Conservation (phyloP, 768 basidiomycete genomes). For the Neoboletus subvelutipes region DNA sequence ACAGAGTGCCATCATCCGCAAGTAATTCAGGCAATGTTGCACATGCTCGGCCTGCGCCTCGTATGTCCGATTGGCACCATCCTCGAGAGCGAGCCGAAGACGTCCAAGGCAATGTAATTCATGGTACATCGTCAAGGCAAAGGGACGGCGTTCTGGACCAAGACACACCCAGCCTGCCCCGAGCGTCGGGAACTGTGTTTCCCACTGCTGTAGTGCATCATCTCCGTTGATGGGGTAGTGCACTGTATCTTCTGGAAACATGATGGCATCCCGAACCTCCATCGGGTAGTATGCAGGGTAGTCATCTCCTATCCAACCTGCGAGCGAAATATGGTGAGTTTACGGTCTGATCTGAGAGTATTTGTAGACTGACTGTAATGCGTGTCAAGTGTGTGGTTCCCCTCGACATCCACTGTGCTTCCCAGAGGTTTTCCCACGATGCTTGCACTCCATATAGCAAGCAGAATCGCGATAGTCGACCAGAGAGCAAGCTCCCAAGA, state of each 20-base stretch:
- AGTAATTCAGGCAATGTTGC: constrained; percentile 50
- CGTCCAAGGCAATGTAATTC: constrained; percentile 38
- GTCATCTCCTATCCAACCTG: constrained; percentile 30
- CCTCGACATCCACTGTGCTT: not conserved
- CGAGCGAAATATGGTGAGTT: not conserved
- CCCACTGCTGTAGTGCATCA: constrained; percentile 22
- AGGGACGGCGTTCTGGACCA: constrained; percentile 30
- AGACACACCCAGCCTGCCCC: constrained; percentile 27
- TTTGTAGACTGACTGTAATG: constrained; percentile 18
- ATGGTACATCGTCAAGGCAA: constrained; percentile 39
- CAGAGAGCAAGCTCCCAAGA: constrained; percentile 24
- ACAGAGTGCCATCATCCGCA: constrained; percentile 47
- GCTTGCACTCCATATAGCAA: constrained; percentile 22
- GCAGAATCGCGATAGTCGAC: constrained; percentile 18
- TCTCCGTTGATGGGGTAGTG: constrained; percentile 27
- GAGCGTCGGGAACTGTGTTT: constrained; percentile 21
- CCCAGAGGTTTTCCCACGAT: constrained; percentile 1
- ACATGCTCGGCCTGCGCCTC: constrained; percentile 23
- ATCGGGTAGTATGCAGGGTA: constrained; percentile 28
- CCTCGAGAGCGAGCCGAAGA: constrained; percentile 26
- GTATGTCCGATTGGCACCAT: constrained; percentile 12
- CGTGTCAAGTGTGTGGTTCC: not conserved
- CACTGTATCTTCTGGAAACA: constrained; percentile 29
- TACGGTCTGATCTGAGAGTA: not conserved
- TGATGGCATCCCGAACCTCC: constrained; percentile 19